Base-by-base conservation (phyloP, 257 asterid species). In the Fraxinus americana region DNA sequence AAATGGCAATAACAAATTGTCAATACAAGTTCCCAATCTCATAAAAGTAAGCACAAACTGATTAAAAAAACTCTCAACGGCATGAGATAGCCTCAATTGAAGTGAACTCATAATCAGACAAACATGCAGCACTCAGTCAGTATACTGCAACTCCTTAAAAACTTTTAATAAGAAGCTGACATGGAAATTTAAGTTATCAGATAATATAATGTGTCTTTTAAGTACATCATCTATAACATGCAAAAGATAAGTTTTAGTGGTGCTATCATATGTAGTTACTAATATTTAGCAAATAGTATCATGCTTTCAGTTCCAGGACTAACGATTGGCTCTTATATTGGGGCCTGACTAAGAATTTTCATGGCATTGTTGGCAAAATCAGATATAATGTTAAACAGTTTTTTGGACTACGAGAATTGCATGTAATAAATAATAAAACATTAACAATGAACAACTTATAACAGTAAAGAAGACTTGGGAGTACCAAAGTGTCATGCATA, bases 401-500 rank as follows among this genome's bases (percentile, higher is more conserved):
- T 27, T 27, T n/a, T 63, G 69, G 69, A 63, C 35, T 25, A 27
- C 10, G 9, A 12, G 16, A 23, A 25, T 11, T 63, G 69, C 69
- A 10, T 6, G n/a, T 4, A 27, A 38, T 35, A 12, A 66, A 81
- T 34, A 72, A 72, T 38, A 29, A 48, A 41, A 57, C 30, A 78
- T 10, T 38, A 75, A 25, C 61, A 30, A 35, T 43, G 52, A 78
- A 67, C 27, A 63, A 21, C 23, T 0, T 2, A 82, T 77, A 57
- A 48, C 25, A 50, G 27, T 76, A 73, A 67, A 80, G 63, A 36
- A n/a, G 67, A 79, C 32, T 34, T 29, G 39, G 70, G 71, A 70
- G 16, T 82, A 88, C 92, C 90, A 70, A 36, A 71, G 70, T 61
- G 30, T 70, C 72, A 7, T 83, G 79, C 52, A 38, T 78, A 70